Conservation (phyloP, 805 yeast genomes). For the Suhomyces faveliae region DNA sequence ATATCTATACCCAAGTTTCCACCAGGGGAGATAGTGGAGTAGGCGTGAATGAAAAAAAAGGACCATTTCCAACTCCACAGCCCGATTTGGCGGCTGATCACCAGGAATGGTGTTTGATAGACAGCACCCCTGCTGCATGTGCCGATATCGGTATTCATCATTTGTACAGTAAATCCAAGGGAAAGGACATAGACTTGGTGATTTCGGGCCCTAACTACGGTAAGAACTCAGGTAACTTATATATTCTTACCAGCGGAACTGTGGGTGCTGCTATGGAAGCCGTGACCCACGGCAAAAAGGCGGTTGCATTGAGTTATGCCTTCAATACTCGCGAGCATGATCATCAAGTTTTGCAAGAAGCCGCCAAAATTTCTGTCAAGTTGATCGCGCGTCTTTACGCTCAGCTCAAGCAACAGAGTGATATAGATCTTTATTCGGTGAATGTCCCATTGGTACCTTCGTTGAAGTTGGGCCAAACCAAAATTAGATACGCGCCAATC, state of each 20-base stretch:
- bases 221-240: constrained; percentile 84
- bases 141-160: constrained; percentile 86
- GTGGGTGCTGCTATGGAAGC: constrained; percentile 98
- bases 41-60: constrained; percentile 49
- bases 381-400: constrained; percentile 57
- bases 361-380: constrained; percentile 65
- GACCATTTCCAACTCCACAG: constrained; percentile 63
- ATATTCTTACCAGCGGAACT: constrained; percentile 89
- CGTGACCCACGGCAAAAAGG: constrained; percentile 62
- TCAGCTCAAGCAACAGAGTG: constrained; percentile 50
- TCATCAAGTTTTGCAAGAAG: constrained; percentile 52
- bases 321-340: constrained; percentile 56
- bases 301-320: constrained; percentile 87
- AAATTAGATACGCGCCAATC: constrained; percentile 72
- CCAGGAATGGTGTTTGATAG: constrained; percentile 83
- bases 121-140: constrained; percentile 96
- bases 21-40: constrained; percentile 43
- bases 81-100: constrained; percentile 33
- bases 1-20: constrained; percentile 52
- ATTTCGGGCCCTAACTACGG: constrained; percentile 96
- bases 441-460: constrained; percentile 73
- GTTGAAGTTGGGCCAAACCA: constrained; percentile 55
- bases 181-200: constrained; percentile 75
- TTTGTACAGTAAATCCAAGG: constrained; percentile 43
- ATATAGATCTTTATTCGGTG: constrained; percentile 72